Percentiles rank a stretch among this genome's conserved stretches.
These are phyloP conservation scores for Galerina sulciceps DNA, from an alignment of 768 basidiomycete genomes.

Conservation along the genomic window DNA sequence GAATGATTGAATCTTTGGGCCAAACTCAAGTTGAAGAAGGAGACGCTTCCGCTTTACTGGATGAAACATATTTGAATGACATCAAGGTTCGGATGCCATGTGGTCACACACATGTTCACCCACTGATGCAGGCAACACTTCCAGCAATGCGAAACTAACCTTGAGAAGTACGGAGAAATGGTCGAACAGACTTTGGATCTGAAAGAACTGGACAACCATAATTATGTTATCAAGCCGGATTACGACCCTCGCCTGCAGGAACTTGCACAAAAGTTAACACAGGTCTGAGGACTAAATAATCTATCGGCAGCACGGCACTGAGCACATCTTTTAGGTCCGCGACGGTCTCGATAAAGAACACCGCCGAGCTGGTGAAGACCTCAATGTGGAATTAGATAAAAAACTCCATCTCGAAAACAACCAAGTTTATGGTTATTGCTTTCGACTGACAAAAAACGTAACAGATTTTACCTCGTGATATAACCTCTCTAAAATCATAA, in stretches of 20 bases:
- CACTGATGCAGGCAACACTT: not conserved
- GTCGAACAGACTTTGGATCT: slow-evolving; percentile 96
- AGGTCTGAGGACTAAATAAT: slow-evolving; percentile 34
- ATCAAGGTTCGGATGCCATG: slow-evolving; percentile 49
- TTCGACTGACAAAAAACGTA: slow-evolving; percentile 90
- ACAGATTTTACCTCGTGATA: slow-evolving; percentile 25
- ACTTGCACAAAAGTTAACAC: slow-evolving; percentile 67
- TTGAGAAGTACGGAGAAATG: slow-evolving; percentile 88
- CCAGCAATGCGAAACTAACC: slow-evolving; percentile 65
- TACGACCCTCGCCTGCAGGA: slow-evolving; percentile 79
- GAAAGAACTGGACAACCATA: slow-evolving; percentile 81
- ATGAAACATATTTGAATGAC: slow-evolving; percentile 66
- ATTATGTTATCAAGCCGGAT: slow-evolving; percentile 90
- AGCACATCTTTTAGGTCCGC: slow-evolving; percentile 46
- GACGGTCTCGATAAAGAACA: slow-evolving; percentile 89
- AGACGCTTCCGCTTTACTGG: slow-evolving; percentile 54
- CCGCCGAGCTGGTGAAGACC: slow-evolving; percentile 62
- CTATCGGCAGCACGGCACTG: not conserved
- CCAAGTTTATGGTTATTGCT: slow-evolving; percentile 87
- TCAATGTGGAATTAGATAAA: slow-evolving; percentile 87
- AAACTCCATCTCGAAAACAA: slow-evolving; percentile 96
- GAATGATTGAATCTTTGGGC: slow-evolving; percentile 69
- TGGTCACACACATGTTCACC: not conserved
- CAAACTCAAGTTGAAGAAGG: slow-evolving; percentile 48
- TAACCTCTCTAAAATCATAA: not conserved